Evolutionary conservation across 805 yeast species (phyloP).

Genomic region (Spathaspora arborariae): DNA sequence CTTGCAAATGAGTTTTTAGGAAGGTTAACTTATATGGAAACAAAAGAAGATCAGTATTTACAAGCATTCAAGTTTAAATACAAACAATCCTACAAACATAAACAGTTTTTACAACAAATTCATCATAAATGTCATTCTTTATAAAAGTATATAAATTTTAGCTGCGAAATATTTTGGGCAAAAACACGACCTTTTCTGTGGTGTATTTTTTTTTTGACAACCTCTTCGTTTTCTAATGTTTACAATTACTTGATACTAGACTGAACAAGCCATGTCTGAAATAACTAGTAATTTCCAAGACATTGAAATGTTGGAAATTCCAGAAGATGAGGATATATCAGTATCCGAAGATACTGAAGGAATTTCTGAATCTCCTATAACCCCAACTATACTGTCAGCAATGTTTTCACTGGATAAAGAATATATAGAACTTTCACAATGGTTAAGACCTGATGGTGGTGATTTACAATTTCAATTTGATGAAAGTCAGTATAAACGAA

Average conservation of each 20-base stretch:
- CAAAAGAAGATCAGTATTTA: background rate
- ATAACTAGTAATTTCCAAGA: slow-evolving; percentile 24
- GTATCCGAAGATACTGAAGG: slow-evolving; percentile 26
- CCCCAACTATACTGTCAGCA: background rate
- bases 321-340: slow-evolving; percentile 25
- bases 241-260: background rate
- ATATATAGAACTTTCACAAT: slow-evolving; percentile 42
- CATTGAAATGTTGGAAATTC: slow-evolving; percentile 43
- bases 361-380: slow-evolving; percentile 13
- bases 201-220: too few relatives aligned
- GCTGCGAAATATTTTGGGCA: background rate
- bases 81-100: background rate
- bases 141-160: background rate
- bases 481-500: slow-evolving; percentile 34
- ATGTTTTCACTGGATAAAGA: slow-evolving; percentile 12
- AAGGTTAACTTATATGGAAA: background rate
- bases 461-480: slow-evolving; percentile 38
- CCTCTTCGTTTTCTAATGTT: slow-evolving; percentile 1
- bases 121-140: background rate
- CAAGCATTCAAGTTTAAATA: background rate
- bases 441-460: slow-evolving; percentile 39
- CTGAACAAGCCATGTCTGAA: background rate
- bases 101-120: background rate
- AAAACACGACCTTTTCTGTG: too few relatives aligned
- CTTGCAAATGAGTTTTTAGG: background rate